Base-by-base conservation (phyloP, 371 early-diverging fungal genomes). In the Syncephalastrum monosporum region DNA sequence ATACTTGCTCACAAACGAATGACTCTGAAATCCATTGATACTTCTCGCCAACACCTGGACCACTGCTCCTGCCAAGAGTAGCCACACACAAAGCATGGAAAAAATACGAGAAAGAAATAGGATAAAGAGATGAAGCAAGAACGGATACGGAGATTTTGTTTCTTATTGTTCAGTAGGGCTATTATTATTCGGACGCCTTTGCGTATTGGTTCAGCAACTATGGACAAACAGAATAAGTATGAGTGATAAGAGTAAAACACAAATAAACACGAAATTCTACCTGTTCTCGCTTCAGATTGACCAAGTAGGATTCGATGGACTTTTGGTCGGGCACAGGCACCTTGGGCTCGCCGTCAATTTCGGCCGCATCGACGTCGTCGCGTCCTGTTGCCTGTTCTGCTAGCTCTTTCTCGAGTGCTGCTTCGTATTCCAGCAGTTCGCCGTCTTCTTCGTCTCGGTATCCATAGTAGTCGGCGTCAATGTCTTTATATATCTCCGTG, bases 401-500 rank as follows among this genome's bases (percentile, higher is more conserved):
- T 67, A 83, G 63, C 53, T 77, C 65, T 21, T 71, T 55, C 53
- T 86, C 84, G 44, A 72, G 69, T 27, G 80, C 79, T 25, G 77
- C 61, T 69, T 97, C 97, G 65, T 89, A 93, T 59, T 80, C 87
- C 50, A 96, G 59, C 47, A 97, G 69, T 24, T 72, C 67, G 3
- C 88, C 93, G 66, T 95, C 94, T 25, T 94, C 94, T 70, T 97
- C 97, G 67, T 96, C 96, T 25, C 92, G 81, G 65, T 94, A 98
- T 21, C 98, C 97, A 64, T 91, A 98, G 71, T 97, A 98, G 59
- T 94, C 94, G 1, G 96, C 94, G 65, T 96, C 97, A 14, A 94
- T 87, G 46, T 89, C 81, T 48, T 83, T 81, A 56, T 87, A 81
- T 55, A 98, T 72, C 25, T 95, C 96, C 14, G 74, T 77, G 60